Evolutionary conservation across 352 stramenopile genomes (phyloP).

Genomic region (Globisporangium abappressorium): DNA sequence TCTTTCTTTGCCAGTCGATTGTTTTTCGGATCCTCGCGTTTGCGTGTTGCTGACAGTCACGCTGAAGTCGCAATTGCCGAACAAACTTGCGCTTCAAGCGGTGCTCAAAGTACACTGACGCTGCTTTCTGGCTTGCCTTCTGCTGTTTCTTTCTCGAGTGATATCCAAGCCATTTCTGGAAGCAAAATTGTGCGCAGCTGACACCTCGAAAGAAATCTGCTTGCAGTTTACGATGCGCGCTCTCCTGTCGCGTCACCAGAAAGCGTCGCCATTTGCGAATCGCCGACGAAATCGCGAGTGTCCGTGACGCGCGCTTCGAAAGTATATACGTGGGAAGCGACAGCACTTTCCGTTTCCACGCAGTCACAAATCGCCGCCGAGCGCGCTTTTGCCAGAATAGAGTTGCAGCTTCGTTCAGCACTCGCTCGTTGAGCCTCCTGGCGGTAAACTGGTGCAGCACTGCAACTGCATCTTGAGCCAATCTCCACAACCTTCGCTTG

Average conservation of each 20-base stretch:
- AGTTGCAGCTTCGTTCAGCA: slow-evolving; percentile 1
- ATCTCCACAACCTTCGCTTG: background rate
- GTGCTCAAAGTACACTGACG: background rate
- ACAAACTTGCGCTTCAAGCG: slow-evolving; percentile 2
- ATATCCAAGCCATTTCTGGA: slow-evolving; percentile 6
- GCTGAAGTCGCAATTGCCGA: background rate
- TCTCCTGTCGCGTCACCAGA: slow-evolving; percentile 7
- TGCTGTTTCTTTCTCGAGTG: slow-evolving; percentile 2
- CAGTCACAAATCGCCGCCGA: slow-evolving; percentile 1
- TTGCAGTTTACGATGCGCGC: slow-evolving; percentile 18
- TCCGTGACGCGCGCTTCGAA: slow-evolving; percentile 1
- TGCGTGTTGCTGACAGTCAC: background rate
- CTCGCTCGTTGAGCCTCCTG: slow-evolving; percentile 2
- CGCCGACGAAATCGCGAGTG: slow-evolving; percentile 6
- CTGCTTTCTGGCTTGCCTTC: background rate
- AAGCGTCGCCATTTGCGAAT: slow-evolving; percentile 15
- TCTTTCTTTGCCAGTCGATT: background rate
- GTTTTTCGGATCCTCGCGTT: background rate
- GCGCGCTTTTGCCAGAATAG: slow-evolving; percentile 5
- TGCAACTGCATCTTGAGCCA: background rate
- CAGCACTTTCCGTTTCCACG: slow-evolving; percentile 1
- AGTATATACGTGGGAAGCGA: background rate
- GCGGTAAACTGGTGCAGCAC: background rate
- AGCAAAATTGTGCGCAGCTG: slow-evolving; percentile 2
- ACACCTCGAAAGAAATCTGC: slow-evolving; percentile 31